Base-by-base conservation (phyloP, 176 grass and related monocot species). In the bread wheat (Triticum aestivum) region DNA sequence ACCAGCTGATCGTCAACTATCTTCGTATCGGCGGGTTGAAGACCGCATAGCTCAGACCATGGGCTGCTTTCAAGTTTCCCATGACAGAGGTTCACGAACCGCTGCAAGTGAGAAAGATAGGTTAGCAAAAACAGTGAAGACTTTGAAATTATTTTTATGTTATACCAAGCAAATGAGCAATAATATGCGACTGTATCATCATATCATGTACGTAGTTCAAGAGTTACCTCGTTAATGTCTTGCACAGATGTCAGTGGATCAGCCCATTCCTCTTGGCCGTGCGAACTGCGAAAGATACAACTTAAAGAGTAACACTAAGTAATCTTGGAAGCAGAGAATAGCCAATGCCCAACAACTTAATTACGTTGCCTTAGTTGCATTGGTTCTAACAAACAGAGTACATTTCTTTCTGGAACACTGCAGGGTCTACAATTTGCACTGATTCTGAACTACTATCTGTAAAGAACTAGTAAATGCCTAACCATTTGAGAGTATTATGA, bases 241-340 rank as follows among this genome's bases (percentile, higher is more conserved):
- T 94, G 80, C 13, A 87, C 77, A 65, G 92, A 92, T 89, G 85
- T 94, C 33, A 97, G 61, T 79, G 92, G 94, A 71, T 87, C 89
- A 9, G 41, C 92, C 94, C 94, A 97, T 94, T 97, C 94, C 83
- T 97, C 88, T 77, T 97, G 90, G 92, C 10, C 94, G 78, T 79
- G 92, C 80, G 81, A 97, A 94, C 94, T 97, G 81, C 76, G 74
- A 69, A 81, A 3, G 3, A 73, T 42, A 42, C 69, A 44, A 8
- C 0, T 26, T 73, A 76, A 32, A 26, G 9, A 69, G 67, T 0
- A n/a, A 10, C 3, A 44, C 54, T 61, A 21, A 73, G 69, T 41
- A 24, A 44, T 4, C 11, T 34, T 65, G 12, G 61, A 61, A 49
- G 44, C 41, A 6, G 49, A 67, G 13, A 85, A 67, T 67, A 33